Evolutionary conservation across 2,329 filamentous ascomycete genomes (phyloP), one percentile per base, ranked within the genome.

Genomic region (Aureobasidium subglaciale): DNA sequence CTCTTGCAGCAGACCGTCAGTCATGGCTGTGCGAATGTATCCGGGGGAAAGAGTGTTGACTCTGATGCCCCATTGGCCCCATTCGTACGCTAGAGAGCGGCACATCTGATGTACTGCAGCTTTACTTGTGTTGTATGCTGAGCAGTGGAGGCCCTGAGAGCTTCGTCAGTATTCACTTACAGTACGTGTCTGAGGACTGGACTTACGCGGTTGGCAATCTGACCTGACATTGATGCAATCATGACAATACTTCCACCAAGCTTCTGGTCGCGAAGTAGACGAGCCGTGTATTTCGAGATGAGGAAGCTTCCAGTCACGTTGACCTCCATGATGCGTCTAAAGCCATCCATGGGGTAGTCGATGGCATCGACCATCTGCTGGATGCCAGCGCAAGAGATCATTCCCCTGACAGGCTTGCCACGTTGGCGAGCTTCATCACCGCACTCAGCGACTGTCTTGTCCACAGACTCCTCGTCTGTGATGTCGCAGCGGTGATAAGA

Each of bases 151-250:
- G 13, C 11, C 67, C 45, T 50, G n/a, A 25, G 9, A 27, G 9
- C 8, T 13, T 34, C 13, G 40, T 48, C 25, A 48, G 43, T 9
- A 22, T n/a, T 15, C 15, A 11, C 5, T 40, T 20, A 20, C 37
- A 40, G 7, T 6, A 22, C 37, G 7, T 5, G 5, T 2, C 9
- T 10, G 10, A 18, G 10, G 18, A 11, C 16, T n/a, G 30, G 30
- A 61, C 65, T 35, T 61, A 68, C 67, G 56, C 88, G 79, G 67
- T 90, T 91, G 67, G 84, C 86, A 62, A 91, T 85, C 65, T 87
- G 86, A 4, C 84, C 88, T 62, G 82, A 86, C 80, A 92, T 91
- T 56, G 83, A 87, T 1, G 88, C 59, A 13, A 60, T 54, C 53
- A 61, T 22, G 20, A 68, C 63, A 32, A 68, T 58, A 45, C 57